These are phyloP conservation scores for Tagetes patula DNA, from an alignment of 129 eudicot genomes.

Conservation along the genomic window DNA sequence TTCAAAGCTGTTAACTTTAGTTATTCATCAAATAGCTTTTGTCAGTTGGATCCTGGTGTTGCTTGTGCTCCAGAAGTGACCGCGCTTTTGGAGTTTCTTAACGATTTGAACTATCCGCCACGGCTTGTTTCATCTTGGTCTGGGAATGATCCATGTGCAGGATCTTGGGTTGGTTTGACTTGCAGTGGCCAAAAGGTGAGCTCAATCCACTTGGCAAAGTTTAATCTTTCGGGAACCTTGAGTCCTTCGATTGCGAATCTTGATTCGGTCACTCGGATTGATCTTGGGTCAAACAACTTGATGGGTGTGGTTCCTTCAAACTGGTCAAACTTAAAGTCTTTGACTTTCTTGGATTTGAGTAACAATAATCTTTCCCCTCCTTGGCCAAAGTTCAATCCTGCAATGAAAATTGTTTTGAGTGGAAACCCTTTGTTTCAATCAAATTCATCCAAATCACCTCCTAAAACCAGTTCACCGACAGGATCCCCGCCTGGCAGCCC, in stretches of 20 bases:
- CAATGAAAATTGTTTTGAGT: slow-evolving; percentile 38
- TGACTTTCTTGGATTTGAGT: slow-evolving; percentile 56
- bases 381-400: slow-evolving; percentile 43
- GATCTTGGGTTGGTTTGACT: slow-evolving; percentile 52
- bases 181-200: slow-evolving; percentile 38
- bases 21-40: slow-evolving; percentile 47
- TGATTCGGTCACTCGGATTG: slow-evolving; percentile 47
- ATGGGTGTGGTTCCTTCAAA: slow-evolving; percentile 47
- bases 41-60: slow-evolving; percentile 50
- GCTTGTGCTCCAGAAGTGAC: slow-evolving; percentile 50
- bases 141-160: slow-evolving; percentile 61
- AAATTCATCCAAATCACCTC: slow-evolving; percentile 18
- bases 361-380: slow-evolving; percentile 57
- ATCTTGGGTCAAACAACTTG: slow-evolving; percentile 49
- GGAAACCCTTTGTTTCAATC: slow-evolving; percentile 42
- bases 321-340: slow-evolving; percentile 40
- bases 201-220: slow-evolving; percentile 43
- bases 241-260: slow-evolving; percentile 58
- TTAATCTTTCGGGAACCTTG: slow-evolving; percentile 53
- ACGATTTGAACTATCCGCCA: slow-evolving; percentile 43
- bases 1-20: slow-evolving; percentile 46
- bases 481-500: slow-evolving; percentile 22
- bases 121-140: slow-evolving; percentile 52
- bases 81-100: slow-evolving; percentile 52
- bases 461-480: slow-evolving; percentile 25